These are phyloP conservation scores for Marchantia polymorpha DNA, from an alignment of 225 moss, liverwort and hornwort species.

Conservation along the genomic window DNA sequence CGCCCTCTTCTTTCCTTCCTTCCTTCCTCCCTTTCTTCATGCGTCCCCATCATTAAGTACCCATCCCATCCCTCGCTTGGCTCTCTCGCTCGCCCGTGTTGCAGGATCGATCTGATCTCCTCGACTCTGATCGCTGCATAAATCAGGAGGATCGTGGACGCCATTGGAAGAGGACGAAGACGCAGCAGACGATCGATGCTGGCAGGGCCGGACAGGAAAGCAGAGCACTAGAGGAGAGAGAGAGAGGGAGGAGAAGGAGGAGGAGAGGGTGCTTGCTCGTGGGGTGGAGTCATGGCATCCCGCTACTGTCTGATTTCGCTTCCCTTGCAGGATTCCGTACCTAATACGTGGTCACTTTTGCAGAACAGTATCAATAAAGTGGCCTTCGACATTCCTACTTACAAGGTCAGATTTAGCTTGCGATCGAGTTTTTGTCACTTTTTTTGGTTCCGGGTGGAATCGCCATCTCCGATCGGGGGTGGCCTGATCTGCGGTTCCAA, in stretches of 20 bases:
- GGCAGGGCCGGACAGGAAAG: not conserved
- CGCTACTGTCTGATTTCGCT: slow-evolving; percentile 78
- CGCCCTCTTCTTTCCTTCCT: too few species aligned
- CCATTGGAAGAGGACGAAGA: not conserved
- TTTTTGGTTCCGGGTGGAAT: not conserved
- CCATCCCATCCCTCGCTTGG: too few species aligned
- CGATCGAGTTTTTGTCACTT: not conserved
- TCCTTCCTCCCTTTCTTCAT: not conserved
- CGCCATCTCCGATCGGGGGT: not conserved
- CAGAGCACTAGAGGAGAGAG: not conserved
- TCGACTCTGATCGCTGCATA: not conserved
- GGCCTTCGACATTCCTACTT: slow-evolving; percentile 79
- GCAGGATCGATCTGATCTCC: not conserved
- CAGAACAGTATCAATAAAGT: slow-evolving; percentile 59
- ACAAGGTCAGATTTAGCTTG: slow-evolving; percentile 54
- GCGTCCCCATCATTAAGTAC: not conserved
- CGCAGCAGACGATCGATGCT: not conserved
- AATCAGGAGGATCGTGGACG: not conserved
- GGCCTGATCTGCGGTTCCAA: slow-evolving; percentile 4
- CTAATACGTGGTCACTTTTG: slow-evolving; percentile 63
- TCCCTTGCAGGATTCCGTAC: slow-evolving; percentile 67
- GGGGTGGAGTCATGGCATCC: slow-evolving; percentile 59
- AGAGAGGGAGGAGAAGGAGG: not conserved
- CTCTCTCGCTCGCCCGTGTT: not conserved
- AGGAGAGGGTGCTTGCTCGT: not conserved